Evolutionary conservation across 768 basidiomycete species (phyloP).

Genomic region (Suillus hirtellus): DNA sequence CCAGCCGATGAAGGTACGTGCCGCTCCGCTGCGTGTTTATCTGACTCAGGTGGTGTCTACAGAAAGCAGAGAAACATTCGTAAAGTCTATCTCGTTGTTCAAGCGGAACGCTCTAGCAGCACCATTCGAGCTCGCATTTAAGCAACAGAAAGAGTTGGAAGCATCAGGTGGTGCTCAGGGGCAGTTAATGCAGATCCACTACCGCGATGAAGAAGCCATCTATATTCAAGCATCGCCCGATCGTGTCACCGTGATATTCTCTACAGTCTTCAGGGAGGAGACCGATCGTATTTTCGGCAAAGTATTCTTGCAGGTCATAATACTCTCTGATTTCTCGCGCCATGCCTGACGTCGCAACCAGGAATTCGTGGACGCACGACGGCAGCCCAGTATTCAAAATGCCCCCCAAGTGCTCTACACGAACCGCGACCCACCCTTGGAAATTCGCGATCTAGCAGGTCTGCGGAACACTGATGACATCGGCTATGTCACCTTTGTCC

Average conservation of each 20-base stretch:
- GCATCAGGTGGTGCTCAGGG: slow-evolving; percentile 64
- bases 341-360: slow-evolving; percentile 30
- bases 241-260: slow-evolving; percentile 97
- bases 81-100: slow-evolving; percentile 79
- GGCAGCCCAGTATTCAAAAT: slow-evolving; percentile 89
- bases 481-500: slow-evolving; percentile 96
- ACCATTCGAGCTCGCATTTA: slow-evolving; percentile 89
- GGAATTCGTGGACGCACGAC: slow-evolving; percentile 99
- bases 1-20: slow-evolving; percentile 77
- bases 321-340: not conserved
- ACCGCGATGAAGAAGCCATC: slow-evolving; percentile 96
- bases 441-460: slow-evolving; percentile 85
- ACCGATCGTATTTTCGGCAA: slow-evolving; percentile 97
- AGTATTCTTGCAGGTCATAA: slow-evolving; percentile 92
- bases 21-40: slow-evolving; percentile 2
- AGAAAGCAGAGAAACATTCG: slow-evolving; percentile 81
- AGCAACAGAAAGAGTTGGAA: slow-evolving; percentile 81
- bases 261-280: slow-evolving; percentile 95
- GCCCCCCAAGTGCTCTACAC: slow-evolving; percentile 97
- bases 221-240: slow-evolving; percentile 92
- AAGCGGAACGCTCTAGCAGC: slow-evolving; percentile 95
- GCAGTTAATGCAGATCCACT: slow-evolving; percentile 90
- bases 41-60: slow-evolving; percentile 17
- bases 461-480: slow-evolving; percentile 83
- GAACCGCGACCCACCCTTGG: slow-evolving; percentile 93